Evolutionary conservation across 2,329 filamentous ascomycete species (phyloP).

Genomic region (Arthroderma uncinatum): DNA sequence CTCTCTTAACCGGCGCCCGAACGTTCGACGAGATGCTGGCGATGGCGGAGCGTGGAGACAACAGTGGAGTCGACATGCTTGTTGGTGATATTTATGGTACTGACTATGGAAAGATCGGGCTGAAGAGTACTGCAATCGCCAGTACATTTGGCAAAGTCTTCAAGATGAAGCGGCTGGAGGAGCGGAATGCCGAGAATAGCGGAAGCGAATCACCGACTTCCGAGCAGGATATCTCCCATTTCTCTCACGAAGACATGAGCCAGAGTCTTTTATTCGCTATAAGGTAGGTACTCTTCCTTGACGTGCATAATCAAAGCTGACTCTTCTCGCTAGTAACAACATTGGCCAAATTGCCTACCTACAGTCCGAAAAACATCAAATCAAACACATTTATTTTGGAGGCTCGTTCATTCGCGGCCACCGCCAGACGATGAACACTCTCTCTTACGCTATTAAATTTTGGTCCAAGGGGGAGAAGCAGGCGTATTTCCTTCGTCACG

Average conservation of each 20-base stretch:
- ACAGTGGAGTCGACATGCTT: slow-evolving; percentile 85
- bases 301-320: too few relatives aligned
- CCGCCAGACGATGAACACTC: slow-evolving; percentile 92
- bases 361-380: slow-evolving; percentile 87
- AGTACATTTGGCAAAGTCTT: slow-evolving; percentile 97
- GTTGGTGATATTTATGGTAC: slow-evolving; percentile 97
- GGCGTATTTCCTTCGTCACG: slow-evolving; percentile 89
- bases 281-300: slow-evolving; percentile 39
- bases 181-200: slow-evolving; percentile 63
- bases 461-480: slow-evolving; percentile 92
- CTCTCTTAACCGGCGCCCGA: slow-evolving; percentile 79
- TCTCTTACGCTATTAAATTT: slow-evolving; percentile 94
- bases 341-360: slow-evolving; percentile 96
- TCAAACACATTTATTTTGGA: slow-evolving; percentile 93
- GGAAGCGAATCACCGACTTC: slow-evolving; percentile 29
- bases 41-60: slow-evolving; percentile 83
- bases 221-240: slow-evolving; percentile 39
- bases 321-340: slow-evolving; percentile 59
- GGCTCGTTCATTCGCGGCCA: slow-evolving; percentile 95
- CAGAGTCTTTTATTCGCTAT: slow-evolving; percentile 88
- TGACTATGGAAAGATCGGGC: slow-evolving; percentile 88
- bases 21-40: slow-evolving; percentile 98
- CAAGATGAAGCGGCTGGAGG: slow-evolving; percentile 76
- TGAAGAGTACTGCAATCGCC: slow-evolving; percentile 92
- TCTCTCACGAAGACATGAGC: slow-evolving; percentile 75